These are phyloP conservation scores for Hymenochaete sp. DNA, from an alignment of 1,284 basidiomycete genomes.

Conservation along the genomic window DNA sequence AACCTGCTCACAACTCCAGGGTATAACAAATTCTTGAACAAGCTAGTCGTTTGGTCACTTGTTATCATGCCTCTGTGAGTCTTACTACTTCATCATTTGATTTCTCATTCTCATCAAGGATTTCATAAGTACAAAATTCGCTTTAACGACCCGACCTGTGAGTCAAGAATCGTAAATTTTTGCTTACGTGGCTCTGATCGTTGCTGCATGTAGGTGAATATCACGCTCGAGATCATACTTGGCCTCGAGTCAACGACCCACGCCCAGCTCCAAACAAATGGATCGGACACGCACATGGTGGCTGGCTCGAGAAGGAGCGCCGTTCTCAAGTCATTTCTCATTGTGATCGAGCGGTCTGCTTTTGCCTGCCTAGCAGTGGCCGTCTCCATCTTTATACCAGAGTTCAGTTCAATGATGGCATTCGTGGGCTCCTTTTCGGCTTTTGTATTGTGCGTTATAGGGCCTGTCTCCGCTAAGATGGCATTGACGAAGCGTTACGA, in stretches of 20 bases:
- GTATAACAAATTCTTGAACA: slow-evolving; percentile 69
- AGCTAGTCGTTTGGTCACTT: slow-evolving; percentile 81
- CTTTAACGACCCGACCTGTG: slow-evolving; percentile 77
- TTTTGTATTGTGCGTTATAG: slow-evolving; percentile 76
- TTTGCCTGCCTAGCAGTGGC: slow-evolving; percentile 55
- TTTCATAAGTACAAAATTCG: slow-evolving; percentile 69
- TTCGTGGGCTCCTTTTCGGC: slow-evolving; percentile 84
- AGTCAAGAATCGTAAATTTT: slow-evolving; percentile 24
- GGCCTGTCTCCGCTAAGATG: slow-evolving; percentile 62
- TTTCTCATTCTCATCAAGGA: slow-evolving; percentile 14
- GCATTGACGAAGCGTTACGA: slow-evolving; percentile 43
- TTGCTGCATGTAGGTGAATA: slow-evolving; percentile 48
- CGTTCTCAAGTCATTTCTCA: slow-evolving; percentile 36
- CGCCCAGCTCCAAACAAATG: slow-evolving; percentile 21
- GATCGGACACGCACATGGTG: not conserved
- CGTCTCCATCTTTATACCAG: slow-evolving; percentile 73
- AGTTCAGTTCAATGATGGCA: slow-evolving; percentile 86
- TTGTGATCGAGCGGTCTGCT: slow-evolving; percentile 49
- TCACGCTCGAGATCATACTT: slow-evolving; percentile 69
- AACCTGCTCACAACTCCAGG: slow-evolving; percentile 73
- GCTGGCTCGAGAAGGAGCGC: slow-evolving; percentile 23
- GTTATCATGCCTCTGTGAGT: slow-evolving; percentile 76
- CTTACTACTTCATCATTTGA: slow-evolving; percentile 12
- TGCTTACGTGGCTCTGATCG: slow-evolving; percentile 10
- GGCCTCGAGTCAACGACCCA: slow-evolving; percentile 42